Percentiles rank a stretch among this genome's conserved stretches.
These are phyloP conservation scores for Sarcodon aspratus DNA, from an alignment of 768 basidiomycete species.

Conservation along the genomic window DNA sequence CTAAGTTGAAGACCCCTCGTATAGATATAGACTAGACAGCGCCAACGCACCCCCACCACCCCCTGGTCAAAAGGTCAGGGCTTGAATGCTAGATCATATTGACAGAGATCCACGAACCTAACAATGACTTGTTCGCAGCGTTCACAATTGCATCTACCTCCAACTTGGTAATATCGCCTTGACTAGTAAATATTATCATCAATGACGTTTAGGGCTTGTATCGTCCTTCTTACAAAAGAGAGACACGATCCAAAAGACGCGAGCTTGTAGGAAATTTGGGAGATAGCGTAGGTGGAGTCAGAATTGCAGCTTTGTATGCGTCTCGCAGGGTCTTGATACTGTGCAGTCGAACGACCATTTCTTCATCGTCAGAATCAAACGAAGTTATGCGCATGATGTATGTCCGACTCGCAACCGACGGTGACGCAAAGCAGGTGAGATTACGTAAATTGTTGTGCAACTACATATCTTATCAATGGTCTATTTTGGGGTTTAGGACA, in stretches of 20 bases:
- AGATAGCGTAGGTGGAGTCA: constrained; percentile 22
- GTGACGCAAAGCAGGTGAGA: too few species aligned
- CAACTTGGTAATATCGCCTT: constrained; percentile 69
- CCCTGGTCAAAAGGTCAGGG: constrained; percentile 27
- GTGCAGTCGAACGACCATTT: constrained; percentile 22
- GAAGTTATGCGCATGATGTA: too few species aligned
- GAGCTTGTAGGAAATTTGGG: constrained; percentile 26
- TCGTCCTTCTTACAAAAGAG: constrained; percentile 44
- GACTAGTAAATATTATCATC: constrained; percentile 26
- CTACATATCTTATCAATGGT: too few species aligned
- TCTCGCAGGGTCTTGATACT: constrained; percentile 46
- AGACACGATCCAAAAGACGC: constrained; percentile 42
- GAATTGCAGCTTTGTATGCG: constrained; percentile 32
- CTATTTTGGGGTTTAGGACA: too few species aligned
- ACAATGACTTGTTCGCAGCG: constrained; percentile 63
- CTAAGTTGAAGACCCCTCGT: background rate
- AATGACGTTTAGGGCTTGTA: background rate
- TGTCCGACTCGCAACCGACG: too few species aligned
- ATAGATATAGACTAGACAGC: too few species aligned
- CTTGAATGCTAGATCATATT: background rate
- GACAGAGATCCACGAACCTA: constrained; percentile 32
- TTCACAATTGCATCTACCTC: constrained; percentile 71
- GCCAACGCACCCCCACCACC: constrained; percentile 55
- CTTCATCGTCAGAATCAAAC: background rate
- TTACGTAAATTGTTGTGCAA: too few species aligned